phyloP scores from a whole-genome alignment of 768 basidiomycete genomes.

The Rhodosporidiobolus odoratus region DNA sequence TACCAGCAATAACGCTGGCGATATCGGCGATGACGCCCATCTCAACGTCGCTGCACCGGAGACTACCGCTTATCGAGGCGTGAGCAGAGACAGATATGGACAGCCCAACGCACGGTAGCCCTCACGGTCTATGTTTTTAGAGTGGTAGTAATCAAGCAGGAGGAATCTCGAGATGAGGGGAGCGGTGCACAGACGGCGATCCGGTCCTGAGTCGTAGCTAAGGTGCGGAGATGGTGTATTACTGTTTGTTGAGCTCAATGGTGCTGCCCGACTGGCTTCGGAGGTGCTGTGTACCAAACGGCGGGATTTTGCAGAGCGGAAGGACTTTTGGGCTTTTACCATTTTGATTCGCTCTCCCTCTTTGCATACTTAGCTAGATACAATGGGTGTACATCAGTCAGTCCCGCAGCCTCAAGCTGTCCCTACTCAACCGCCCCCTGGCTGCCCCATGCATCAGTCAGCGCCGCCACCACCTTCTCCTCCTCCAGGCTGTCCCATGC shows the following conservation, averaged over 20 bases:
- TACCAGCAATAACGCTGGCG: constrained; percentile 1
- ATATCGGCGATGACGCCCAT: constrained; percentile 20
- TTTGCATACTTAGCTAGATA: not conserved
- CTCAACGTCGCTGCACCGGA: too few relatives aligned
- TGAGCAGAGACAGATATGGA: too few relatives aligned
- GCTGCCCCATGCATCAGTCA: constrained; percentile 43
- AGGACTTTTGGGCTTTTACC: not conserved
- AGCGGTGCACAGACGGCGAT: too few relatives aligned
- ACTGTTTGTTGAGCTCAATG: too few relatives aligned
- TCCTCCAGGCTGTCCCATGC: constrained; percentile 21
- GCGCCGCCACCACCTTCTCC: constrained; percentile 10
- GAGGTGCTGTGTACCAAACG: not conserved
- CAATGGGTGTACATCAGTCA: constrained; percentile 29
- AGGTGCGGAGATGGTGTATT: too few relatives aligned
- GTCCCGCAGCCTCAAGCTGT: not conserved
- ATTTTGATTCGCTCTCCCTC: not conserved
- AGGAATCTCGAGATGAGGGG: too few relatives aligned
- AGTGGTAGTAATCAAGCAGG: too few relatives aligned
- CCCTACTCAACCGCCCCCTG: constrained; percentile 37
- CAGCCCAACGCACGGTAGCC: too few relatives aligned
- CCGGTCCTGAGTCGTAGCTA: too few relatives aligned
- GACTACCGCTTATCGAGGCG: too few relatives aligned
- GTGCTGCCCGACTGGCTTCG: too few relatives aligned
- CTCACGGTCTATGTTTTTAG: too few relatives aligned
- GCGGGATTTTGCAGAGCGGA: not conserved